phyloP scores from a whole-genome alignment of 805 yeast genomes.

The Pichia gijzeniarum region DNA sequence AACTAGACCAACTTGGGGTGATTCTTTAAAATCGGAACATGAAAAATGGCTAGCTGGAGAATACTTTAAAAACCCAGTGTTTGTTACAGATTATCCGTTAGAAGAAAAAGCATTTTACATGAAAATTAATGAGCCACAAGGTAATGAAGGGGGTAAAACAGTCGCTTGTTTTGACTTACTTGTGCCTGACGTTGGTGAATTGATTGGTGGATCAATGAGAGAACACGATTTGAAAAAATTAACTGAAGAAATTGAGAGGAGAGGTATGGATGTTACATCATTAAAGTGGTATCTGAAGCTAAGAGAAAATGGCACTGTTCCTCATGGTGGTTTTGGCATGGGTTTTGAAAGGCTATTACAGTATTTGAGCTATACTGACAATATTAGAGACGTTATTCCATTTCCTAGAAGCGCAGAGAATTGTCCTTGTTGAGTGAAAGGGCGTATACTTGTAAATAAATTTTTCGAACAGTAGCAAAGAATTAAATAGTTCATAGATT shows the following conservation, averaged over 20 bases:
- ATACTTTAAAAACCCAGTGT: conserved; percentile 66
- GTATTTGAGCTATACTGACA: conserved; percentile 66
- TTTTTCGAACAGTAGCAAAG: conserved; percentile 1
- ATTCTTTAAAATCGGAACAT: conserved; percentile 71
- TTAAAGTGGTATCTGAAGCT: conserved; percentile 77
- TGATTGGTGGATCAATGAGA: conserved; percentile 91
- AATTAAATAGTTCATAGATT: not conserved
- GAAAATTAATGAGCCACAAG: conserved; percentile 45
- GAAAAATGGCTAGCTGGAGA: conserved; percentile 84
- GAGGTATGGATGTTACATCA: conserved; percentile 52
- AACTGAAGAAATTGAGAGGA: conserved; percentile 39
- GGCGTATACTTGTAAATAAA: not conserved
- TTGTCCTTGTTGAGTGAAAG: conserved; percentile 35
- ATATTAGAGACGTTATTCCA: conserved; percentile 80
- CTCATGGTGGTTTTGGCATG: conserved; percentile 97
- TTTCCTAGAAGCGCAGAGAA: conserved; percentile 69
- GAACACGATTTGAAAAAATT: conserved; percentile 56
- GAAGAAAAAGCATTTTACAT: conserved; percentile 85
- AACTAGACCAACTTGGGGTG: conserved; percentile 59
- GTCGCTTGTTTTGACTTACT: conserved; percentile 88
- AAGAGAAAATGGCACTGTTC: conserved; percentile 72
- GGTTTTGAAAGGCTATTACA: conserved; percentile 85
- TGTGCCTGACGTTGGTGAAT: conserved; percentile 88
- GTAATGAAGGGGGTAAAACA: conserved; percentile 37
- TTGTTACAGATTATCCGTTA: conserved; percentile 83